Conservation (phyloP, 768 basidiomycete species). For the Serendipita indica region DNA sequence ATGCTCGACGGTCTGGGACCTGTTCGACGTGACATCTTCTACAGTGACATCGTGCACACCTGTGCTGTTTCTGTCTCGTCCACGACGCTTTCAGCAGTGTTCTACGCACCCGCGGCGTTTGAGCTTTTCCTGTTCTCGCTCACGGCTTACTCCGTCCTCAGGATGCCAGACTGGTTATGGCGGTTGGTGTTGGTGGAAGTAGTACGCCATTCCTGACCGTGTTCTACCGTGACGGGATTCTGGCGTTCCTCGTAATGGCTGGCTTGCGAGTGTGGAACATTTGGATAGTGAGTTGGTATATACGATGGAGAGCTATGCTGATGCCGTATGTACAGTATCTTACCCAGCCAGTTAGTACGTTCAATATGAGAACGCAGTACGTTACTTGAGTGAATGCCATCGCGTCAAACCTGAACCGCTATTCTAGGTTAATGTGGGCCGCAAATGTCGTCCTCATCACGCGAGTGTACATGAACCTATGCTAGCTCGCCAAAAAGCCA, state of each 20-base stretch:
- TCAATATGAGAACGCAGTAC: neutral
- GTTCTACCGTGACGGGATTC: neutral
- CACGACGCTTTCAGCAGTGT: neutral
- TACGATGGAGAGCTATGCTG: neutral
- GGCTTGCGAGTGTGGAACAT: neutral
- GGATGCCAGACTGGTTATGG: neutral
- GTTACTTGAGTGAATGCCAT: too few species aligned
- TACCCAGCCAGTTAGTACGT: neutral
- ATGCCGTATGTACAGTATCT: neutral
- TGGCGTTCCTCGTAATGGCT: neutral
- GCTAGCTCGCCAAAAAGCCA: neutral
- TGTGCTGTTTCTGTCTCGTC: neutral
- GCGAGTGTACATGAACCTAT: neutral
- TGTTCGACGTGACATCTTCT: neutral
- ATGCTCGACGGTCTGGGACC: neutral
- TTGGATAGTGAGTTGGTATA: conserved; percentile 6
- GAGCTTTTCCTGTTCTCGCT: neutral
- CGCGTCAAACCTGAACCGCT: too few species aligned
- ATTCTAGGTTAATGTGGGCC: neutral
- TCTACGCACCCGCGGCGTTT: neutral
- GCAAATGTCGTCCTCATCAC: neutral
- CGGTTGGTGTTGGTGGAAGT: neutral
- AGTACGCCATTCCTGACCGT: conserved; percentile 2
- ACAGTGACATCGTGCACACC: neutral
- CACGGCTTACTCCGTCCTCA: neutral